Conservation (phyloP, 2,329 filamentous ascomycete genomes). For the Pestalotiopsis sp. region DNA sequence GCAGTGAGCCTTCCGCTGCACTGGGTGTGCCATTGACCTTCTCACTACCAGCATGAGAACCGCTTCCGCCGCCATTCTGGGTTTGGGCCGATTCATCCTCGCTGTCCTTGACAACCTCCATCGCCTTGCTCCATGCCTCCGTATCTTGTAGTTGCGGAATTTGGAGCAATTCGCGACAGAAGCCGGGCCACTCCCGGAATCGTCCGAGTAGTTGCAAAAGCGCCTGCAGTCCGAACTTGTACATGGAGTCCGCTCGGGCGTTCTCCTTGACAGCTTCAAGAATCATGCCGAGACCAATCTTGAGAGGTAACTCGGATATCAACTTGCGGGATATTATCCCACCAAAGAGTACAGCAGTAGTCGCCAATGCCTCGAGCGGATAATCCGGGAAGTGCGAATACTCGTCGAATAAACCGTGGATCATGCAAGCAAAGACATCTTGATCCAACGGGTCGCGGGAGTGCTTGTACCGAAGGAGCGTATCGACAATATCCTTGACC, state of each 20-base stretch:
- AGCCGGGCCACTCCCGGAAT: slow-evolving; percentile 92
- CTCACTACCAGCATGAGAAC: slow-evolving; percentile 44
- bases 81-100: slow-evolving; percentile 62
- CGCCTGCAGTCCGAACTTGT: slow-evolving; percentile 95
- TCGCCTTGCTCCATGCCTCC: slow-evolving; percentile 80
- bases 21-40: slow-evolving; percentile 69
- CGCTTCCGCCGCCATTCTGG: slow-evolving; percentile 51
- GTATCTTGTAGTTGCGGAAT: slow-evolving; percentile 83
- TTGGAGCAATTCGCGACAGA: slow-evolving; percentile 82
- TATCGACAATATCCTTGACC: slow-evolving; percentile 81
- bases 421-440: slow-evolving; percentile 97
- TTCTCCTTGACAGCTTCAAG: slow-evolving; percentile 93
- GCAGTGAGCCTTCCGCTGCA: slow-evolving; percentile 59
- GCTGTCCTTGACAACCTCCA: slow-evolving; percentile 75
- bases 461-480: slow-evolving; percentile 84
- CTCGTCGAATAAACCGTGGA: slow-evolving; percentile 95
- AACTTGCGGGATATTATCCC: slow-evolving; percentile 94
- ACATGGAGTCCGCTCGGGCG: slow-evolving; percentile 84
- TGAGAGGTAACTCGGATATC: slow-evolving; percentile 85
- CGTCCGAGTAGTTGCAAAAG: slow-evolving; percentile 84
- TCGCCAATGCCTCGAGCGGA: slow-evolving; percentile 92
- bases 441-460: slow-evolving; percentile 85
- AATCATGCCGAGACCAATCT: slow-evolving; percentile 96
- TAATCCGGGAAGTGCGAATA: slow-evolving; percentile 96
- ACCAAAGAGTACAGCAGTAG: slow-evolving; percentile 93